Evolutionary conservation across 768 basidiomycete species (phyloP).

Genomic region (Hericium erinaceus): DNA sequence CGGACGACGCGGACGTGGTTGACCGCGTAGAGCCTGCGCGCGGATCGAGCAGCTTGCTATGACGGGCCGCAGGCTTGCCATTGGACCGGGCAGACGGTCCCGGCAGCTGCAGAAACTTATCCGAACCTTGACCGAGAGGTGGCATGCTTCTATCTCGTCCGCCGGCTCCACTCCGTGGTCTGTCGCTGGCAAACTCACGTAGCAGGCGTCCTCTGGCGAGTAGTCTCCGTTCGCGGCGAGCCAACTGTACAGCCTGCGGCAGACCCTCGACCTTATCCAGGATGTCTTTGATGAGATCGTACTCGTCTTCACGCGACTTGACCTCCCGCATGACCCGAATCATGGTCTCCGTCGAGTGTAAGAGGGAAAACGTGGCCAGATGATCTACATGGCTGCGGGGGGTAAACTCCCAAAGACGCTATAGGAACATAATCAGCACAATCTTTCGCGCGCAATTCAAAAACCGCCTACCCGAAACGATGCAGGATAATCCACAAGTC

Average conservation of each 20-base stretch:
- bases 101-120: slow-evolving; percentile 1
- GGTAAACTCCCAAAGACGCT: slow-evolving; percentile 67
- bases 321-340: slow-evolving; percentile 79
- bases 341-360: slow-evolving; percentile 58
- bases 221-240: slow-evolving; percentile 65
- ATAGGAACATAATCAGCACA: slow-evolving; percentile 23
- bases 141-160: background rate
- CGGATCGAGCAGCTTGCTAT: slow-evolving; percentile 10
- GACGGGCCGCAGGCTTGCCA: background rate
- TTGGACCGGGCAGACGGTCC: background rate
- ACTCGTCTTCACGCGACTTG: slow-evolving; percentile 79
- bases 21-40: slow-evolving; percentile 12
- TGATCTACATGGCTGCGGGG: slow-evolving; percentile 65
- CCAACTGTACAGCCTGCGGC: slow-evolving; percentile 42
- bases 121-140: background rate
- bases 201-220: slow-evolving; percentile 56
- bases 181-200: slow-evolving; percentile 29
- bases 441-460: background rate
- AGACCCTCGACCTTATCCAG: slow-evolving; percentile 51
- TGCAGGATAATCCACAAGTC: slow-evolving; percentile 62
- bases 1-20: slow-evolving; percentile 6
- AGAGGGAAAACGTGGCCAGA: slow-evolving; percentile 52
- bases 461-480: slow-evolving; percentile 56
- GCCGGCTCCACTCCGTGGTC: background rate
- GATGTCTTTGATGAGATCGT: slow-evolving; percentile 61